Evolutionary conservation across 129 eudicot species (phyloP).

Genomic region (Tagetes erecta): DNA sequence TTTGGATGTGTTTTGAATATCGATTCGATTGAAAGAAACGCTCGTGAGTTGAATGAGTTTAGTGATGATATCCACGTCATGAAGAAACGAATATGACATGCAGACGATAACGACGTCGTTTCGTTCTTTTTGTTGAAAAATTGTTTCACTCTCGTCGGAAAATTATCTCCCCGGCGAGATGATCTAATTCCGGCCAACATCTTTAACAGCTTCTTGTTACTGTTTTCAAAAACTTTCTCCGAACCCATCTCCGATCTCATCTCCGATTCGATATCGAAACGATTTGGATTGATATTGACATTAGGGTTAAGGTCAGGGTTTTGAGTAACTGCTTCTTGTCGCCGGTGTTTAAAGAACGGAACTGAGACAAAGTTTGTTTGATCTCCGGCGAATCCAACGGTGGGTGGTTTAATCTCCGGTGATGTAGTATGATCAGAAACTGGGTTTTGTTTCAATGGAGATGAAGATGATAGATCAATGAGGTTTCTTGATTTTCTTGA

Average conservation of each 20-base stretch:
- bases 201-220: constrained; percentile 33
- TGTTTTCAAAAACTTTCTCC: constrained; percentile 21
- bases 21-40: constrained; percentile 55
- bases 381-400: constrained; percentile 27
- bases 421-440: no score
- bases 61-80: constrained; percentile 93
- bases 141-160: constrained; percentile 49
- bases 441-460: constrained; percentile 6
- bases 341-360: no score
- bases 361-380: constrained; percentile 40
- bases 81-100: constrained; percentile 68
- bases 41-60: constrained; percentile 64
- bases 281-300: constrained; percentile 22
- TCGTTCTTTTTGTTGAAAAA: constrained; percentile 23
- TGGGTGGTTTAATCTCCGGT: constrained; percentile 36
- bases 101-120: constrained; percentile 17
- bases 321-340: background rate
- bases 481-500: constrained; percentile 44
- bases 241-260: constrained; percentile 14
- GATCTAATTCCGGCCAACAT: constrained; percentile 11
- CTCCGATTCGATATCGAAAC: no score
- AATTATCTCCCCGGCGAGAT: constrained; percentile 24
- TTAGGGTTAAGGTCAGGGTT: constrained; percentile 17
- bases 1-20: constrained; percentile 72
- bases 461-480: constrained; percentile 36